phyloP scores from a whole-genome alignment of 192 early-diverging fungal genomes.

The Coemansia erecta region DNA sequence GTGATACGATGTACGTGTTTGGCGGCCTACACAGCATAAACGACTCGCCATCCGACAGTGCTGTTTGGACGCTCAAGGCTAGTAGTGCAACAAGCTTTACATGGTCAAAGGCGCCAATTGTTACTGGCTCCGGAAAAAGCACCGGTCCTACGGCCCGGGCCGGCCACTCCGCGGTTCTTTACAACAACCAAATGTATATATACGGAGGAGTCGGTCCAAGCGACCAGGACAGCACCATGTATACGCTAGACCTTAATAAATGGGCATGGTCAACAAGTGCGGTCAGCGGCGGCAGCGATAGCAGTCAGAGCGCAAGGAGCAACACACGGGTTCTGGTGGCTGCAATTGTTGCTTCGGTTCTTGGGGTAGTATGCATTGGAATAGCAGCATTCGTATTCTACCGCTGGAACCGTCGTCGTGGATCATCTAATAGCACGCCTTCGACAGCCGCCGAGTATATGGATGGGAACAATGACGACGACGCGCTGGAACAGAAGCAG shows the following conservation, averaged over 20 bases:
- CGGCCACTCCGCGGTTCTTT: constrained; percentile 65
- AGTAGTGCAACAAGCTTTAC: constrained; percentile 14
- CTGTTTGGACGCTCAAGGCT: constrained; percentile 52
- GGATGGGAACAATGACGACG: too few relatives aligned
- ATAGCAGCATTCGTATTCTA: constrained; percentile 18
- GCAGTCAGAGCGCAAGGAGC: not conserved
- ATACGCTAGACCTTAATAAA: constrained; percentile 58
- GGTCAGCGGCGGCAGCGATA: not conserved
- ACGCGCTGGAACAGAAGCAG: too few relatives aligned
- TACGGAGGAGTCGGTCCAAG: constrained; percentile 63
- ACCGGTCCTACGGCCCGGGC: constrained; percentile 55
- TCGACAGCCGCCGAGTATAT: too few relatives aligned
- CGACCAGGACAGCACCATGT: constrained; percentile 60
- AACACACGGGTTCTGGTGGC: constrained; percentile 18
- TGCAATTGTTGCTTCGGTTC: constrained; percentile 14
- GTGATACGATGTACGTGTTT: constrained; percentile 68
- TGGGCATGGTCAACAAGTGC: constrained; percentile 59
- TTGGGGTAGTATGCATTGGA: constrained; percentile 17
- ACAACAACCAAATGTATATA: constrained; percentile 61
- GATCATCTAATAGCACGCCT: not conserved
- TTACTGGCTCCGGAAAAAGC: constrained; percentile 10
- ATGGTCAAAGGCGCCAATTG: constrained; percentile 53
- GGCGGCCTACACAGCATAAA: constrained; percentile 49
- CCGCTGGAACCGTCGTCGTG: constrained; percentile 23
- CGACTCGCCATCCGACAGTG: constrained; percentile 46